phyloP scores from a whole-genome alignment of 495 filamentous ascomycete species.

The Schizothecium vesticola region DNA sequence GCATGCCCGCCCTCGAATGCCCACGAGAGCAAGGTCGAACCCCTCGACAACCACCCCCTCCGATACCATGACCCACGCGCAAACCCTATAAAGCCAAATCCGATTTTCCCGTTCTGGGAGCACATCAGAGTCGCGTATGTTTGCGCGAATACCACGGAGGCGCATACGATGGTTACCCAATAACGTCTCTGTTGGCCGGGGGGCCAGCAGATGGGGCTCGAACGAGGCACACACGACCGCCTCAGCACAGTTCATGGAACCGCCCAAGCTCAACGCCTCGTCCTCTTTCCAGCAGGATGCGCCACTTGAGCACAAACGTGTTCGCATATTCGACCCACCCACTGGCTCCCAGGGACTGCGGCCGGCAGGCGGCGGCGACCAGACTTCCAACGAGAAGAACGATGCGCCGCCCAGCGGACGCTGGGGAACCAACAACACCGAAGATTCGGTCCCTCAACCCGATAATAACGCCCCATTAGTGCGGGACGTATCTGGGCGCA shows the following conservation, averaged over 20 bases:
- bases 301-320: not conserved
- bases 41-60: slow-evolving; percentile 3
- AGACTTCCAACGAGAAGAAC: too few species aligned
- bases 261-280: not conserved
- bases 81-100: slow-evolving; percentile 31
- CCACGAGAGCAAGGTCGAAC: not conserved
- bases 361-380: too few species aligned
- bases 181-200: slow-evolving; percentile 48
- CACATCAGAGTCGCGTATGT: slow-evolving; percentile 47
- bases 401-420: not conserved
- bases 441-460: not conserved
- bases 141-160: slow-evolving; percentile 47
- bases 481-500: not conserved
- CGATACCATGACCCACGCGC: slow-evolving; percentile 31
- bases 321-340: too few species aligned
- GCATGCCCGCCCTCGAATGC: not conserved
- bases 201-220: slow-evolving; percentile 35
- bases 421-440: not conserved
- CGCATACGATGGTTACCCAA: slow-evolving; percentile 40
- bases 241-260: not conserved
- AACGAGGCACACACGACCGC: not conserved
- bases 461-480: not conserved
- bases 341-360: too few species aligned
- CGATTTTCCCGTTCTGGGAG: slow-evolving; percentile 37
- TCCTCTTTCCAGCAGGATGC: not conserved